These are phyloP conservation scores for Begonia masoniana DNA, from an alignment of 306 rosid species.

Conservation along the genomic window DNA sequence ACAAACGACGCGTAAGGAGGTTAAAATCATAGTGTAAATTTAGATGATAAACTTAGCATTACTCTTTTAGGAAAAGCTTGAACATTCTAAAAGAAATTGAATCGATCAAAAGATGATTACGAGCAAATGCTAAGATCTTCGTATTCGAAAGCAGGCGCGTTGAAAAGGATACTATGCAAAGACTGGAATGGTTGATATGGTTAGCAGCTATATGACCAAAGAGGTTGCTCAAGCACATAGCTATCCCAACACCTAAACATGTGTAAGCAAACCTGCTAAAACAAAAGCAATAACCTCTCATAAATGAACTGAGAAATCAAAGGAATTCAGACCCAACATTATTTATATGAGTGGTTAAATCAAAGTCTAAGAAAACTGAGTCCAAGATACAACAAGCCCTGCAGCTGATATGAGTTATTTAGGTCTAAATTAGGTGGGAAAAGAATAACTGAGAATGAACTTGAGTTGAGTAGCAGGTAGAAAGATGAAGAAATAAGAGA, in stretches of 20 bases:
- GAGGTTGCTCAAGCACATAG: neutral
- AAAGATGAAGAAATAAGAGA: neutral
- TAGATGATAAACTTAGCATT: no score
- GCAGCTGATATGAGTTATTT: no score
- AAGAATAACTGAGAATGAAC: neutral
- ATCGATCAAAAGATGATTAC: no score
- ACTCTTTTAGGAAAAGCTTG: neutral
- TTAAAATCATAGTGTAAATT: no score
- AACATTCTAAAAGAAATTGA: neutral
- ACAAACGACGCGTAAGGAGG: no score
- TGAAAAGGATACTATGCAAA: neutral
- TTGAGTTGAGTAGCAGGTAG: neutral
- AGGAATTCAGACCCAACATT: no score
- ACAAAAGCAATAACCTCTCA: neutral
- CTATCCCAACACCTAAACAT: constrained; percentile 1
- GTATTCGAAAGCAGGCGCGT: neutral
- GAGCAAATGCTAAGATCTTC: neutral
- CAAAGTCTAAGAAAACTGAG: neutral
- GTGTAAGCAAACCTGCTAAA: neutral
- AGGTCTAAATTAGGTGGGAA: no score
- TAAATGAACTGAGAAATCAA: neutral
- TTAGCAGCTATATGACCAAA: neutral
- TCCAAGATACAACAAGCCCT: no score
- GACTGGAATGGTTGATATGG: neutral
- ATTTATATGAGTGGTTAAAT: neutral